Evolutionary conservation across 1,139 yeast genomes (phyloP).

Genomic region (Fermentozyma sake): DNA sequence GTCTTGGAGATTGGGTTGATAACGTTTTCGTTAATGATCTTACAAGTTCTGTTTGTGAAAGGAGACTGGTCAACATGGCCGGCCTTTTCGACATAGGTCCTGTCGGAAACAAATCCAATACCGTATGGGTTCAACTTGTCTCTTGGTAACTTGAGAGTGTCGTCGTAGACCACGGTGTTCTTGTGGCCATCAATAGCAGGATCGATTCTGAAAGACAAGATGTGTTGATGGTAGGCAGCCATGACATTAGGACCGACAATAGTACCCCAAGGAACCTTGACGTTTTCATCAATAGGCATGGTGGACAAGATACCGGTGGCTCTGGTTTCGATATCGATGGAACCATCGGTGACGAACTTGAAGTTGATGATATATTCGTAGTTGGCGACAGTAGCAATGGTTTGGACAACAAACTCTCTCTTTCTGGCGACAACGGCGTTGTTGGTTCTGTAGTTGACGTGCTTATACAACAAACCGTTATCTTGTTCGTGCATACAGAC

Average conservation of each 20-base stretch:
- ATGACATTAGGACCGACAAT: conserved; percentile 80
- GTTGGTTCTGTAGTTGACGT: conserved; percentile 76
- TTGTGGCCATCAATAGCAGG: conserved; percentile 85
- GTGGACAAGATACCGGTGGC: conserved; percentile 86
- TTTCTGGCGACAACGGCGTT: conserved; percentile 77
- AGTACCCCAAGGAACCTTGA: conserved; percentile 78
- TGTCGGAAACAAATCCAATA: conserved; percentile 67
- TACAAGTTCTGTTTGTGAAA: conserved; percentile 69
- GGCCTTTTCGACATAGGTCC: conserved; percentile 65
- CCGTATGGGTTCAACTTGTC: conserved; percentile 63
- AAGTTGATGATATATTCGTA: conserved; percentile 80
- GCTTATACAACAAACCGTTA: conserved; percentile 75
- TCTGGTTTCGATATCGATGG: conserved; percentile 76
- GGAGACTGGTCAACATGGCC: conserved; percentile 75
- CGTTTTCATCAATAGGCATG: conserved; percentile 78
- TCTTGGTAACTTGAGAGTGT: conserved; percentile 61
- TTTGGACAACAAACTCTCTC: conserved; percentile 80
- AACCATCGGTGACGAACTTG: conserved; percentile 80
- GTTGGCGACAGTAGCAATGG: conserved; percentile 86
- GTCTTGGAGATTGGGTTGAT: conserved; percentile 71
- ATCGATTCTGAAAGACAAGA: conserved; percentile 79
- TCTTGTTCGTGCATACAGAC: conserved; percentile 92
- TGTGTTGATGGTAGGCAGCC: conserved; percentile 89
- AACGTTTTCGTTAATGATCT: conserved; percentile 73
- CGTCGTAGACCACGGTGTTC: conserved; percentile 74